phyloP scores from a whole-genome alignment of 1,284 basidiomycete genomes.

The Heimioporus retisporus region DNA sequence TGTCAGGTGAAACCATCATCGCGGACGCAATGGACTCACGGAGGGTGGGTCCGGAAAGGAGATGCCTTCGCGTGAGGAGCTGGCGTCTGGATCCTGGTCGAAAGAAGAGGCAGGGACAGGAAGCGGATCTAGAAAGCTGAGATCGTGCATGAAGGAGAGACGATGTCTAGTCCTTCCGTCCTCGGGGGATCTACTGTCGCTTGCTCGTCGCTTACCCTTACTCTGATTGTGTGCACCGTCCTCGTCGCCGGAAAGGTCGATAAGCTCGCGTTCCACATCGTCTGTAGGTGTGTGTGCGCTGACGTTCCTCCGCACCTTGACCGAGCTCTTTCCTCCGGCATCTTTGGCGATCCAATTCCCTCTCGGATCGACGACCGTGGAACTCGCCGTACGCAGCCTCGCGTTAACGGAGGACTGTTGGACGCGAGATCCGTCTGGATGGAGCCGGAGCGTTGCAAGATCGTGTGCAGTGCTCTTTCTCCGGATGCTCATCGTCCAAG shows the following conservation, averaged over 20 bases:
- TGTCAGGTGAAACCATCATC: constrained; percentile 19
- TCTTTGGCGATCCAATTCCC: constrained; percentile 49
- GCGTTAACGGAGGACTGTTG: constrained; percentile 51
- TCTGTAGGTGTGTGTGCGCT: constrained; percentile 29
- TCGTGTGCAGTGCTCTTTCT: constrained; percentile 69
- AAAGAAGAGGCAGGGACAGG: constrained; percentile 19
- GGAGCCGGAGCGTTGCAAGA: constrained; percentile 65
- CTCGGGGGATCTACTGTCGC: constrained; percentile 16
- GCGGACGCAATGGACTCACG: constrained; percentile 45
- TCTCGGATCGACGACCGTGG: constrained; percentile 43
- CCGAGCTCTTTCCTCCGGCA: constrained; percentile 50
- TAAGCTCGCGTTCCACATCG: constrained; percentile 32
- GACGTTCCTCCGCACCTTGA: constrained; percentile 39
- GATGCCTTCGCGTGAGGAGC: constrained; percentile 10
- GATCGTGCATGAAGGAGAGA: constrained; percentile 51
- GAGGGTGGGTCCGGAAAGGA: constrained; percentile 55
- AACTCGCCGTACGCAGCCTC: constrained; percentile 36
- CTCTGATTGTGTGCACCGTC: constrained; percentile 10
- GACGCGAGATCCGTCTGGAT: constrained; percentile 68
- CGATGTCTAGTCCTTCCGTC: constrained; percentile 48
- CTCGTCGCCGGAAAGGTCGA: constrained; percentile 32
- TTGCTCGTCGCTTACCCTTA: constrained; percentile 40
- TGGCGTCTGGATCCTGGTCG: constrained; percentile 9
- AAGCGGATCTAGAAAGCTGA: constrained; percentile 46
- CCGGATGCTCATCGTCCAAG: constrained; percentile 49